Evolutionary conservation across 257 asterid species (phyloP), one percentile per base, ranked within the genome.

Genomic region (Forsythia suspensa): DNA sequence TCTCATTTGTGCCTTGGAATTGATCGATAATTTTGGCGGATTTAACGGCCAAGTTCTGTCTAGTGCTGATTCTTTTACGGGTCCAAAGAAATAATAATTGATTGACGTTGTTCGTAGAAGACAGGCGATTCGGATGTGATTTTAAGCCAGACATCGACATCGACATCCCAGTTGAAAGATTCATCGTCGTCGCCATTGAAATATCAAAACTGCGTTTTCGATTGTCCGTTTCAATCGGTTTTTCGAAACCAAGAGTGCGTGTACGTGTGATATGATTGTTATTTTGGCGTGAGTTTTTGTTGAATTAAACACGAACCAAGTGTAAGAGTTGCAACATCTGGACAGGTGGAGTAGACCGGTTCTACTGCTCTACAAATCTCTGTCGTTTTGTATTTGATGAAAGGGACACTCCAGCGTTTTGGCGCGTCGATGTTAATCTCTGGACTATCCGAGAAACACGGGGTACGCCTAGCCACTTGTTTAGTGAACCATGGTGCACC

Each of bases 111-210:
- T 70, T 84, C 43, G 86, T 83, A 46, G 90, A 87, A n/a, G 88
- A 86, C 1, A 90, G 83, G n/a, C 89, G 84, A 63, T 84, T 88
- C 24, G 86, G 34, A 21, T 81, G 80, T 11, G 92, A 77, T 75
- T 73, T 86, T 83, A 85, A 51, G 55, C 81, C 67, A 39, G 87
- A 73, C 71, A 84, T 69, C 43, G 87, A 73, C 73, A 83, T 69
- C 44, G 88, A 73, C 73, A 84, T 71, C 66, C 91, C 89, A 24
- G 82, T 72, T 0, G 89, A 84, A 55, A 90, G 76, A 75, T 84
- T 91, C 10, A 88, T 67, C n/a, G 90, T 39, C 21, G 89, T 79
- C 70, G 95, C 89, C 95, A 90, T 89, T 78, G 79, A 34, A 74
- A 68, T 63, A 2, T 29, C 70, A 63, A 29, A 63, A 63, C n/a